These are phyloP conservation scores for Penicillium turbatum DNA, from an alignment of 495 filamentous ascomycete species.

Conservation along the genomic window DNA sequence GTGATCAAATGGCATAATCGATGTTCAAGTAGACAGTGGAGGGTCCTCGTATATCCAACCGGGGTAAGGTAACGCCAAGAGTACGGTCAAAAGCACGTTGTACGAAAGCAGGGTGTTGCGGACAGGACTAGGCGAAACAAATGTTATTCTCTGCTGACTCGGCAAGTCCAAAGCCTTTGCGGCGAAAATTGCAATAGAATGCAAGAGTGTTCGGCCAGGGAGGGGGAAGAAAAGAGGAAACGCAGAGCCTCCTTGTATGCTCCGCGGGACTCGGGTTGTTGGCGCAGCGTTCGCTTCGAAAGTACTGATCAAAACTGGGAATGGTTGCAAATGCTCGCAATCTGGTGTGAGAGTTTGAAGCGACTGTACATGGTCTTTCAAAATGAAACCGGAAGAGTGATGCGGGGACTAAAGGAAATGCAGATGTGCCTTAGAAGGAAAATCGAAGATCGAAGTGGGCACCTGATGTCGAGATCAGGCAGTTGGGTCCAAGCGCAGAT, in stretches of 20 bases:
- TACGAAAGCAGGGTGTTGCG: background rate
- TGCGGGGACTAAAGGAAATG: conserved; percentile 4
- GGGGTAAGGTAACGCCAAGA: conserved; percentile 1
- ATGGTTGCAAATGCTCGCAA: conserved; percentile 6
- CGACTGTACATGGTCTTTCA: conserved; percentile 5
- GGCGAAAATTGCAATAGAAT: background rate
- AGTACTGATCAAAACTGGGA: conserved; percentile 19
- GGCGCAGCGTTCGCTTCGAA: conserved; percentile 15
- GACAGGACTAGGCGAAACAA: background rate
- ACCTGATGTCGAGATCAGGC: conserved; percentile 31
- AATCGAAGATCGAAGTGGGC: conserved; percentile 22
- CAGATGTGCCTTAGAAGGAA: conserved; percentile 1
- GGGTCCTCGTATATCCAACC: conserved; percentile 18
- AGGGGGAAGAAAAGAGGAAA: conserved; percentile 1
- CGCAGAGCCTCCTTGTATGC: conserved; percentile 12
- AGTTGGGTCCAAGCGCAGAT: conserved; percentile 28
- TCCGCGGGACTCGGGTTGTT: conserved; percentile 15
- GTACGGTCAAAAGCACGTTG: background rate
- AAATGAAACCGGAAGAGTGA: background rate
- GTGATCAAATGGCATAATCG: conserved; percentile 21
- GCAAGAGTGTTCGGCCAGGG: background rate
- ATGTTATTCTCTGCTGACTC: background rate
- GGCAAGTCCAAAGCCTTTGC: background rate
- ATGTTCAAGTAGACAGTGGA: conserved; percentile 5
- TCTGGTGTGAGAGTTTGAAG: background rate